These are phyloP conservation scores for Paramyrothecium roridum DNA, from an alignment of 2,329 filamentous ascomycete genomes.

Conservation along the genomic window DNA sequence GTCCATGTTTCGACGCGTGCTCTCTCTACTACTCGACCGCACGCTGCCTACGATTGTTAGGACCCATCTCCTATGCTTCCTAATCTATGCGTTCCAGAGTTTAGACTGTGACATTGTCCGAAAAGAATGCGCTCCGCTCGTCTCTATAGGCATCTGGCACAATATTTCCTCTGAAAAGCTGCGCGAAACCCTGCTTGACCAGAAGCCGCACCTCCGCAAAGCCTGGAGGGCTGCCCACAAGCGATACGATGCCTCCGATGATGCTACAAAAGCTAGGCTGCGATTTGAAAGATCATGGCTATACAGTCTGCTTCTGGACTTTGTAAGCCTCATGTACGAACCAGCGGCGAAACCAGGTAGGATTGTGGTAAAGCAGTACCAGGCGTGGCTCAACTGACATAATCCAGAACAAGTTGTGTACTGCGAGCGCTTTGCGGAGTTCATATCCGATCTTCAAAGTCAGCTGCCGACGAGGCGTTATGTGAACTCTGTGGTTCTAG, in stretches of 20 bases:
- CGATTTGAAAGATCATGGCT: constrained; percentile 94
- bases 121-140: constrained; percentile 93
- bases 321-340: constrained; percentile 70
- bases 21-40: constrained; percentile 78
- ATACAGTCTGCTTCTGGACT: constrained; percentile 80
- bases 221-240: constrained; percentile 87
- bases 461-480: constrained; percentile 93
- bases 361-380: constrained; percentile 5
- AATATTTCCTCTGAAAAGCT: constrained; percentile 77
- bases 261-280: constrained; percentile 71
- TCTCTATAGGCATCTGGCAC: constrained; percentile 95
- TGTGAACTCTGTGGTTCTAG: constrained; percentile 82
- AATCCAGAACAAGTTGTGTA: constrained; percentile 66
- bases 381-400: constrained; percentile 10
- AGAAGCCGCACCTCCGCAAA: constrained; percentile 73
- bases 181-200: constrained; percentile 70
- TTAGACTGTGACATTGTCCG: constrained; percentile 84
- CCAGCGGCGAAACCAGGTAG: constrained; percentile 44
- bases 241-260: constrained; percentile 83
- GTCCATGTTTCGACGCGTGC: constrained; percentile 79
- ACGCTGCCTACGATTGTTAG: constrained; percentile 65
- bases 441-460: constrained; percentile 85
- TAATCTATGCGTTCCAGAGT: constrained; percentile 91
- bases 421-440: constrained; percentile 90
- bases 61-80: constrained; percentile 81